Percentiles rank a stretch among this genome's conserved stretches.
Conservation (phyloP, 495 filamentous ascomycete species). For the Penicillium cosmopolitanum region DNA sequence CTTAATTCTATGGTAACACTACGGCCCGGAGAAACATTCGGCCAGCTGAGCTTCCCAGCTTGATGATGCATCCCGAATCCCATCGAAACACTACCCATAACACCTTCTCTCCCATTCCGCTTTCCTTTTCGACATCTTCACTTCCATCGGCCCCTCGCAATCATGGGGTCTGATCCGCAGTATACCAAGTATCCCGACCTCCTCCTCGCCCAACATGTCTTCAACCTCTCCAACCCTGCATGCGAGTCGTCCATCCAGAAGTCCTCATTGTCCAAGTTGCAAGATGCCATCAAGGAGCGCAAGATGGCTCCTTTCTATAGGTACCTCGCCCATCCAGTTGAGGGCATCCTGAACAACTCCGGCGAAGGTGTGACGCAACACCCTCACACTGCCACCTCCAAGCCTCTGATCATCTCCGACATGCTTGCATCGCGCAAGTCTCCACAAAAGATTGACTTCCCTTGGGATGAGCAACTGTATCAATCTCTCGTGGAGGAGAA, state of each 20-base stretch:
- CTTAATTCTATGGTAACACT: not conserved
- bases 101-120: conserved; percentile 15
- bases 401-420: conserved; percentile 57
- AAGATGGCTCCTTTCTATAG: conserved; percentile 98
- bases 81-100: conserved; percentile 25
- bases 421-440: conserved; percentile 72
- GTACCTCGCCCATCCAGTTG: conserved; percentile 90
- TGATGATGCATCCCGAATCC: conserved; percentile 37
- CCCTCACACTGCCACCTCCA: conserved; percentile 58
- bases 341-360: conserved; percentile 80
- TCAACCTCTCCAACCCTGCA: conserved; percentile 90
- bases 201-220: conserved; percentile 92
- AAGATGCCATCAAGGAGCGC: conserved; percentile 88
- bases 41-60: conserved; percentile 49
- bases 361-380: conserved; percentile 71
- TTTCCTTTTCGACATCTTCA: conserved; percentile 8
- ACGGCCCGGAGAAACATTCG: conserved; percentile 41
- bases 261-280: conserved; percentile 76
- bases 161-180: conserved; percentile 95
- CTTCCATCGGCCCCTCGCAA: conserved; percentile 34
- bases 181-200: conserved; percentile 95
- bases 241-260: conserved; percentile 69
- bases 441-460: conserved; percentile 64
- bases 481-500: conserved; percentile 85
- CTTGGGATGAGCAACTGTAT: conserved; percentile 91